phyloP scores from a whole-genome alignment of 306 rosid genomes.

The Cucurbita argyrosperma region DNA sequence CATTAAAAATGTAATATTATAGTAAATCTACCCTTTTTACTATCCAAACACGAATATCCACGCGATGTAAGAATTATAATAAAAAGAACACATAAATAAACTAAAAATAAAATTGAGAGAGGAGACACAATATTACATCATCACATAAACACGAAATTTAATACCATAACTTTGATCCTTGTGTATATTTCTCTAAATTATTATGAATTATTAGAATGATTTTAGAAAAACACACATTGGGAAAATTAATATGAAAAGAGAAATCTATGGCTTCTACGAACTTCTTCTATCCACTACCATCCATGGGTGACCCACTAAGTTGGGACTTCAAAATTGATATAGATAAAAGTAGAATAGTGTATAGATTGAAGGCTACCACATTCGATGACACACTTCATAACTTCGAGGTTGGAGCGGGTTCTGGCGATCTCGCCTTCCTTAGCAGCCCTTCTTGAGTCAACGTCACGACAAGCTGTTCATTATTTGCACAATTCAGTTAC shows the following conservation, averaged over 20 bases:
- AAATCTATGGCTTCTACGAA: neutral
- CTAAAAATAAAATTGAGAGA: neutral
- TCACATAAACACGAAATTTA: neutral
- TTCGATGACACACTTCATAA: conserved; percentile 21
- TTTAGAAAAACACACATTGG: neutral
- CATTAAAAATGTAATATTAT: too few species aligned
- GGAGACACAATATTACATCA: neutral
- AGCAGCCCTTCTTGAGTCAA: conserved; percentile 72
- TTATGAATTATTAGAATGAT: neutral
- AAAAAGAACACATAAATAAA: neutral
- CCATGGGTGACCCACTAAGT: neutral
- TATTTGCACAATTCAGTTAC: conserved; percentile 6
- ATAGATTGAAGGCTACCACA: neutral
- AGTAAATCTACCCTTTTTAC: neutral
- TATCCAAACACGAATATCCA: neutral
- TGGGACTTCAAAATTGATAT: neutral
- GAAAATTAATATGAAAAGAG: neutral
- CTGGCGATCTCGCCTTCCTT: conserved; percentile 20
- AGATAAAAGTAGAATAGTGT: neutral
- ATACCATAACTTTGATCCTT: neutral
- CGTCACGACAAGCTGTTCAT: conserved; percentile 36
- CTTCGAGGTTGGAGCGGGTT: conserved; percentile 29
- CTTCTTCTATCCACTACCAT: neutral
- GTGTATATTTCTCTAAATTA: neutral
- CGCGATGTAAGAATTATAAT: neutral